Conservation (phyloP, 2,329 filamentous ascomycete genomes). For the Xylariaceae sp. region DNA sequence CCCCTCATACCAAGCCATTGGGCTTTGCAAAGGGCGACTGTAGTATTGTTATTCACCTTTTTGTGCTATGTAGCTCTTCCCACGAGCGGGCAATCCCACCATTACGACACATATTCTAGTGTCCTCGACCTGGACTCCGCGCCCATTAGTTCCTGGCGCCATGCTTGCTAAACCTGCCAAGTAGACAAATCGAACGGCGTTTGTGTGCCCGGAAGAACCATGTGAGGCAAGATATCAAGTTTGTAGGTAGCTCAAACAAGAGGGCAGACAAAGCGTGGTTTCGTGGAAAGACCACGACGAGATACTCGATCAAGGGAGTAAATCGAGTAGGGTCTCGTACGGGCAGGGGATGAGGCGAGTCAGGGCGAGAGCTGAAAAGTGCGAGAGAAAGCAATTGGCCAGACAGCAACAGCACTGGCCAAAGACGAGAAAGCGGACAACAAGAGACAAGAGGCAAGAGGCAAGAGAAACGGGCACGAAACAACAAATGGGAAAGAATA, state of each 20-base stretch:
- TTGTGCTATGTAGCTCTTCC: slow-evolving; percentile 96
- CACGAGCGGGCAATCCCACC: slow-evolving; percentile 92
- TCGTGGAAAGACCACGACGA: too few species aligned
- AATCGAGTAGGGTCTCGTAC: too few species aligned
- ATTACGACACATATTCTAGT: slow-evolving; percentile 97
- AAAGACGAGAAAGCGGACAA: too few species aligned
- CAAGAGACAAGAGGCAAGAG: too few species aligned
- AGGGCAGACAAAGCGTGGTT: not conserved
- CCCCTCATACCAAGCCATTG: not conserved
- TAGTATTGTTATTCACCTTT: slow-evolving; percentile 62
- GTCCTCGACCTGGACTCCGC: slow-evolving; percentile 85
- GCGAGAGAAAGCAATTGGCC: too few species aligned
- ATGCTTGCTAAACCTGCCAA: slow-evolving; percentile 28
- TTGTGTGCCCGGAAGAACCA: slow-evolving; percentile 16
- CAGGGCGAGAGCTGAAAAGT: too few species aligned
- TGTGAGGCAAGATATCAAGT: slow-evolving; percentile 18
- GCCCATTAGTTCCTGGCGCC: slow-evolving; percentile 52
- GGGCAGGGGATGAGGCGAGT: too few species aligned
- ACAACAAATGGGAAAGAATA: too few species aligned
- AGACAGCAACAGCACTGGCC: too few species aligned
- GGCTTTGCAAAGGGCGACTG: not conserved
- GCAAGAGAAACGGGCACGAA: too few species aligned
- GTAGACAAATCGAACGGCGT: slow-evolving; percentile 15
- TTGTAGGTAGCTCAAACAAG: not conserved
- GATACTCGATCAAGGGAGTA: too few species aligned